Conservation (phyloP, 2,329 filamentous ascomycete genomes). For the Stachybotrys echinatus region DNA sequence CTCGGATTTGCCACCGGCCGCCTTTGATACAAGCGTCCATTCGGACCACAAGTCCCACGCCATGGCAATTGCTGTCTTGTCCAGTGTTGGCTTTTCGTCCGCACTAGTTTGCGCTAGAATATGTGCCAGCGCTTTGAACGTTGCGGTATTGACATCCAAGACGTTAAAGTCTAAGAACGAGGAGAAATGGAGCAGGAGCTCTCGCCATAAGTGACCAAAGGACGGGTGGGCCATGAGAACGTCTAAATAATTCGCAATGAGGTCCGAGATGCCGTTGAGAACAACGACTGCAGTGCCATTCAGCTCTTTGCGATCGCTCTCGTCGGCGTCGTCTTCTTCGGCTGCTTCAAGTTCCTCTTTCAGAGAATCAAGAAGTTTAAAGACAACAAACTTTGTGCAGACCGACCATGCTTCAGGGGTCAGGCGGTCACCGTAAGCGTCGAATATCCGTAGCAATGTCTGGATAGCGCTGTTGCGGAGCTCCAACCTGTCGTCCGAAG, state of each 20-base stretch:
- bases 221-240: constrained; percentile 60
- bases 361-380: constrained; percentile 70
- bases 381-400: constrained; percentile 75
- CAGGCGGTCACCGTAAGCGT: constrained; percentile 80
- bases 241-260: constrained; percentile 73
- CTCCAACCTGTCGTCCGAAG: constrained; percentile 67
- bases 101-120: constrained; percentile 50
- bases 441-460: constrained; percentile 84
- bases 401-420: constrained; percentile 76
- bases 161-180: constrained; percentile 56
- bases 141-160: constrained; percentile 66
- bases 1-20: constrained; percentile 27
- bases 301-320: constrained; percentile 53
- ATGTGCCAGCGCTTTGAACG: constrained; percentile 61
- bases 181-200: constrained; percentile 65
- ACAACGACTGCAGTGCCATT: constrained; percentile 71
- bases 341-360: constrained; percentile 46
- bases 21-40: constrained; percentile 49
- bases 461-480: constrained; percentile 85
- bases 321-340: constrained; percentile 29
- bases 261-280: constrained; percentile 64
- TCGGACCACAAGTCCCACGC: constrained; percentile 68
- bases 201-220: constrained; percentile 71
- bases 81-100: constrained; percentile 37
- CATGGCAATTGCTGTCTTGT: constrained; percentile 48